Base-by-base conservation (phyloP, 2,329 filamentous ascomycete species). In the Scedosporium apiospermum region DNA sequence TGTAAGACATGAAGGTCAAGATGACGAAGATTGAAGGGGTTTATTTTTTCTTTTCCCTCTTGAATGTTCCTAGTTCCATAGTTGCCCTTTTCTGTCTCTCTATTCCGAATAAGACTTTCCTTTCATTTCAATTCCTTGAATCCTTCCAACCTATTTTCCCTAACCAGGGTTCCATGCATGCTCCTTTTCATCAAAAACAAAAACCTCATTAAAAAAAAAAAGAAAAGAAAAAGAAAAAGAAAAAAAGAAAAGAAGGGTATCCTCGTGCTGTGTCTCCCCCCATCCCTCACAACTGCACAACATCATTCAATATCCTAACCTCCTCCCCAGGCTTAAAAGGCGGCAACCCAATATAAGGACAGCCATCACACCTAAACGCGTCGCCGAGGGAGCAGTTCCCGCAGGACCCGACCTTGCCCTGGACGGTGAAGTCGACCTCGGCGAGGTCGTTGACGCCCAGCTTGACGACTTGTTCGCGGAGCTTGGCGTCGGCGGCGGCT, bases 241-340 rank as follows among this genome's bases (percentile, higher is more conserved):
- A 41, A 27, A 38, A n/a, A 18, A 38, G 27, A 21, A 21, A 41
- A 44, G 27, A 49, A 62, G 21, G 14, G 16, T n/a, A 30, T 34
- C 16, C 30, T 16, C 21, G 27, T 57, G 53, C 53, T 2, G 27
- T 30, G 27, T 14, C 51, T 26, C 51, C 14, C 14, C 57, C 10
- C 18, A n/a, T n/a, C 57, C 66, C 70, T 75, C 71, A 96, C 71
- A 96, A 77, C 78, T 96, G 93, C 64, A 91, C 85, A 70, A 91
- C 86, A 67, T 96, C 91, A 74, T 96, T 93, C 70, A 96, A 73
- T 64, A 99, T 80, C 71, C 87, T 83, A 60, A 98, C 92, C 77
- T 98, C 92, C 79, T 99, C 93, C 16, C 95, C 95, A 3, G 92
- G 92, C 80, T 97, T 96, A 81, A 99, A 99, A 4, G 95, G 90